A percentile compares a stretch with the other conserved stretches of the same genome.
Evolutionary conservation across 2,329 filamentous ascomycete species (phyloP).

Genomic region (Penicillium sp.): DNA sequence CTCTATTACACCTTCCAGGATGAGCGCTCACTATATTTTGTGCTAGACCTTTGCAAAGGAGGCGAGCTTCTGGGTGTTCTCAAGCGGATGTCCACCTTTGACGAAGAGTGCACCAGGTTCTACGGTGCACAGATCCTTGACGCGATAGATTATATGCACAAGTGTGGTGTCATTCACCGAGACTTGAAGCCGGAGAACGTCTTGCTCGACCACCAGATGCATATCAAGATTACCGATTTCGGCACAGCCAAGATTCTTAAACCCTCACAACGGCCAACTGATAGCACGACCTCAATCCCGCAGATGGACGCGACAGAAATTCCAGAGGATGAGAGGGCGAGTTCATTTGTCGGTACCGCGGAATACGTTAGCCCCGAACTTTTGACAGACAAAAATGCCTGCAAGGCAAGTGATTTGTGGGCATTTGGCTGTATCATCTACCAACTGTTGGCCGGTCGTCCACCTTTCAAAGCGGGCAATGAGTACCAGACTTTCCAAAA

Average conservation of each 20-base stretch:
- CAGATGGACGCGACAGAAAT: constrained; percentile 54
- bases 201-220: constrained; percentile 90
- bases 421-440: constrained; percentile 98
- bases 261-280: constrained; percentile 47
- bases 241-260: constrained; percentile 94
- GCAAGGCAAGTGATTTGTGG: constrained; percentile 97
- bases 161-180: constrained; percentile 89
- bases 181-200: constrained; percentile 98
- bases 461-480: constrained; percentile 92
- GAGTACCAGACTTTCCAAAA: constrained; percentile 99
- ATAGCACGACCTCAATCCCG: constrained; percentile 47
- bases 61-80: constrained; percentile 89
- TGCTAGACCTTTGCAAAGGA: constrained; percentile 87
- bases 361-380: constrained; percentile 98
- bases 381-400: constrained; percentile 94
- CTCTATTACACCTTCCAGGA: constrained; percentile 99
- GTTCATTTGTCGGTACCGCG: constrained; percentile 95
- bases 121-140: constrained; percentile 96
- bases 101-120: constrained; percentile 90
- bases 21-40: constrained; percentile 93
- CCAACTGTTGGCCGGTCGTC: constrained; percentile 90
- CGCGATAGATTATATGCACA: constrained; percentile 97
- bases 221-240: constrained; percentile 98
- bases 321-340: constrained; percentile 70
- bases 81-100: constrained; percentile 92